These are phyloP conservation scores for Thermoascus crustaceus DNA, from an alignment of 2,329 filamentous ascomycete species.

Conservation along the genomic window DNA sequence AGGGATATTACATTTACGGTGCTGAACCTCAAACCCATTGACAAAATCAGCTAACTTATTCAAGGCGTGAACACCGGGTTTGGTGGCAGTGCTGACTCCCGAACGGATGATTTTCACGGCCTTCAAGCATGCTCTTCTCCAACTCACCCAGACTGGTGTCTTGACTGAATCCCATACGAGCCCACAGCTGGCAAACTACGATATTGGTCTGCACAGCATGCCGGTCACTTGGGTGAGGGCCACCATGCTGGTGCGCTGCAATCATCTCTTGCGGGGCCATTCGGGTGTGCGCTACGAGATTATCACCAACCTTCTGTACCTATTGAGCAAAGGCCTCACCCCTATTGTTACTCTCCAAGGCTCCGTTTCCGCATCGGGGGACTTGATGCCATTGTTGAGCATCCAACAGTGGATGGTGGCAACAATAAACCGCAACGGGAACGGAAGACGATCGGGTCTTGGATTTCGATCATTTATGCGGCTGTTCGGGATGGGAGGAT, in stretches of 20 bases:
- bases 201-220: conserved; percentile 38
- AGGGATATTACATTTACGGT: too few relatives aligned
- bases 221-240: conserved; percentile 44
- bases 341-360: conserved; percentile 28
- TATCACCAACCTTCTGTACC: conserved; percentile 10
- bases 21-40: too few relatives aligned
- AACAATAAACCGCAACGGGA: too few relatives aligned
- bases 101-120: conserved; percentile 42
- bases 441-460: too few relatives aligned
- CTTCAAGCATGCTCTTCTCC: conserved; percentile 50
- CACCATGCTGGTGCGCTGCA: conserved; percentile 45
- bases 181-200: conserved; percentile 2
- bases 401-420: too few relatives aligned
- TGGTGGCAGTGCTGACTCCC: conserved; percentile 54
- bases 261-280: conserved; percentile 45
- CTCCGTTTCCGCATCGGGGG: conserved; percentile 31
- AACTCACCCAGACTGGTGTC: conserved; percentile 46
- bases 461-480: too few relatives aligned
- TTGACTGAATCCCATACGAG: conserved; percentile 21
- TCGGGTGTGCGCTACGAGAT: conserved; percentile 33
- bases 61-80: conserved; percentile 59
- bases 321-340: conserved; percentile 15
- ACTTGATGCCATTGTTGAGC: conserved; percentile 27
- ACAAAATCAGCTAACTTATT: too few relatives aligned
- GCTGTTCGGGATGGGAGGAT: too few relatives aligned